phyloP scores from a whole-genome alignment of 139 green algal species.

The Spirogloea muscicola region DNA sequence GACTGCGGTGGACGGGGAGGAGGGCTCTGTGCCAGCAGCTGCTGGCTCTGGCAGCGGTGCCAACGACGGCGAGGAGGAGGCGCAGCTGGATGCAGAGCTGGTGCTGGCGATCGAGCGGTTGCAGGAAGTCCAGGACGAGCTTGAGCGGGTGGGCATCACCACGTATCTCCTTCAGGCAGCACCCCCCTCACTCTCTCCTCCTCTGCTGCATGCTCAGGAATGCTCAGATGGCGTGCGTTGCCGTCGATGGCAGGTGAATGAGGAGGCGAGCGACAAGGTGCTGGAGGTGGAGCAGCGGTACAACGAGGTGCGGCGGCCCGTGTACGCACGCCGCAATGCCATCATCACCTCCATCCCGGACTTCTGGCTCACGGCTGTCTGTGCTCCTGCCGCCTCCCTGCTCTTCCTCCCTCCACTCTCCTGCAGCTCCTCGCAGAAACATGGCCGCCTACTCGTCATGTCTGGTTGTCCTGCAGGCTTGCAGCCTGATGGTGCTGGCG shows the following conservation, averaged over 20 bases:
- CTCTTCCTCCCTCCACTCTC: too few species aligned
- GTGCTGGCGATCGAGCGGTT: constrained; percentile 5
- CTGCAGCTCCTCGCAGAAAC: too few species aligned
- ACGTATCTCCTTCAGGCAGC: not conserved
- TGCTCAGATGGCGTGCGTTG: too few species aligned
- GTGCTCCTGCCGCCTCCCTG: too few species aligned
- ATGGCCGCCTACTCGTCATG: too few species aligned
- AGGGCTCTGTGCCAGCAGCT: too few species aligned
- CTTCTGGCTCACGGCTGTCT: constrained; percentile 59
- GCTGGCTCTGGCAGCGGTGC: not conserved
- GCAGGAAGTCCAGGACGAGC: constrained; percentile 19
- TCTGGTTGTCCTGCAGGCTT: too few species aligned
- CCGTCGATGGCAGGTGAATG: constrained; percentile 61
- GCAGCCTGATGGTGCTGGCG: too few species aligned
- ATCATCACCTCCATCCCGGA: constrained; percentile 52
- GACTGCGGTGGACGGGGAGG: too few species aligned
- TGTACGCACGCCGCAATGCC: constrained; percentile 54
- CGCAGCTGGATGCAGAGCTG: not conserved
- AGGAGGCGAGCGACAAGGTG: constrained; percentile 63
- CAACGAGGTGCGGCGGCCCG: constrained; percentile 56
- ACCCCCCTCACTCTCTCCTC: too few species aligned
- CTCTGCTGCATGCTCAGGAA: too few species aligned
- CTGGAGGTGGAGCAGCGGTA: constrained; percentile 67
- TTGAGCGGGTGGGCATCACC: constrained; percentile 4
- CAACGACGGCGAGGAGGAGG: not conserved